These are phyloP conservation scores for Fusarium dimerum DNA, from an alignment of 2,329 filamentous ascomycete genomes.

Conservation along the genomic window DNA sequence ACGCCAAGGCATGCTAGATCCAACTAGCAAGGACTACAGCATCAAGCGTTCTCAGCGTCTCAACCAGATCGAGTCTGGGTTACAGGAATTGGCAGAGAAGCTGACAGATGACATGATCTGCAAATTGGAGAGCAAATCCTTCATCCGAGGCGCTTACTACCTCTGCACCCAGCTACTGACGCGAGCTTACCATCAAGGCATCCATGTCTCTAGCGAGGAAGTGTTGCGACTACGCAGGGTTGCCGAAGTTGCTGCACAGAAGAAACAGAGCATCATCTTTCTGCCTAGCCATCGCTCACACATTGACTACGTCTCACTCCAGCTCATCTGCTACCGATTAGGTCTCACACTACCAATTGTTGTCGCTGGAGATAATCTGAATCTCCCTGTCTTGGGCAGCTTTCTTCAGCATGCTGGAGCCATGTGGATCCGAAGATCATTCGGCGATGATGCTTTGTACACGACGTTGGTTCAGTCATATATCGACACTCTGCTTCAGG, in stretches of 20 bases:
- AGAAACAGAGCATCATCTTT: constrained; percentile 95
- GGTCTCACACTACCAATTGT: constrained; percentile 88
- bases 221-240: constrained; percentile 80
- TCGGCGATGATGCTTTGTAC: constrained; percentile 90
- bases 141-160: constrained; percentile 93
- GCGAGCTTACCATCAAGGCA: constrained; percentile 92
- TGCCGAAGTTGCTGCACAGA: constrained; percentile 77
- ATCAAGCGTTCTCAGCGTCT: constrained; percentile 55
- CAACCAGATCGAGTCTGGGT: constrained; percentile 67
- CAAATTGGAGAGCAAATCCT: constrained; percentile 94
- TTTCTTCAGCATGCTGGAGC: constrained; percentile 96
- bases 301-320: constrained; percentile 92
- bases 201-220: constrained; percentile 94
- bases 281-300: constrained; percentile 93
- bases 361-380: constrained; percentile 93
- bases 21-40: constrained; percentile 54
- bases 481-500: constrained; percentile 86
- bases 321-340: constrained; percentile 92
- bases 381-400: constrained; percentile 84
- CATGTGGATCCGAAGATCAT: constrained; percentile 93
- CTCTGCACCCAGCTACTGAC: constrained; percentile 84
- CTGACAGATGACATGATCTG: constrained; percentile 97
- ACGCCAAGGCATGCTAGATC: constrained; percentile 66
- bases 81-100: constrained; percentile 80
- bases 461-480: constrained; percentile 93